Evolutionary conservation across 345 rosid species (phyloP), one percentile per base, ranked within the genome.

Genomic region (Hypericum perforatum): DNA sequence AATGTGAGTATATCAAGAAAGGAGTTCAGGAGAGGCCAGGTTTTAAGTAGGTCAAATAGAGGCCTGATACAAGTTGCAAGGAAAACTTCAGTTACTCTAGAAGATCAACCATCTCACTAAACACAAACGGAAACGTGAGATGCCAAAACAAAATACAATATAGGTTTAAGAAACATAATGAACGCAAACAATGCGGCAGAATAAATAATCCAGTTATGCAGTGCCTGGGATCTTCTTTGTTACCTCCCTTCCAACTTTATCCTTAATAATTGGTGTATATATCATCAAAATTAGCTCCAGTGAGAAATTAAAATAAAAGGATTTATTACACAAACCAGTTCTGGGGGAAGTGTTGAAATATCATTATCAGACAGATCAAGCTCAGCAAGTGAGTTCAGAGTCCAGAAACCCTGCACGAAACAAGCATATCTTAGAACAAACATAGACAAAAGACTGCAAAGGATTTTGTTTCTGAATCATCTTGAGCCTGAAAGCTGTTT

Each of bases 281-380:
- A 16, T 22, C 9, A 53, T 6, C 13, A 16, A 8, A 22, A 54
- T 39, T 43, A 11, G 49, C 7, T 22, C 32, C 16, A 29, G 49
- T 13, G 14, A 46, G 7, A 46, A 46, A 46, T 2, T 13, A 10
- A 32, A 11, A 46, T 9, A 46, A 12, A 41, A 41, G 12, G 61
- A 41, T 7, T 45, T 15, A 6, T 11, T 13, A 65, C 58, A 3
- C 73, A 53, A 53, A 86, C 97, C 74, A 90, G 76, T 63, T 86
- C 83, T 47, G 85, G 72, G 11, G 94, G 89, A 55, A 84, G 94
- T 37, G 81, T 66, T 37, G 94, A 74, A 66, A 90, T 81, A 72
- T 73, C 76, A 70, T 90, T 90, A 85, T 86, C 88, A 47, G 95
- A 80, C 66, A 90, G 54, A 71, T 84, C 89, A 61, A 90, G 77